These are phyloP conservation scores for Ascochyta lentis DNA, from an alignment of 2,329 filamentous ascomycete genomes.

Conservation along the genomic window DNA sequence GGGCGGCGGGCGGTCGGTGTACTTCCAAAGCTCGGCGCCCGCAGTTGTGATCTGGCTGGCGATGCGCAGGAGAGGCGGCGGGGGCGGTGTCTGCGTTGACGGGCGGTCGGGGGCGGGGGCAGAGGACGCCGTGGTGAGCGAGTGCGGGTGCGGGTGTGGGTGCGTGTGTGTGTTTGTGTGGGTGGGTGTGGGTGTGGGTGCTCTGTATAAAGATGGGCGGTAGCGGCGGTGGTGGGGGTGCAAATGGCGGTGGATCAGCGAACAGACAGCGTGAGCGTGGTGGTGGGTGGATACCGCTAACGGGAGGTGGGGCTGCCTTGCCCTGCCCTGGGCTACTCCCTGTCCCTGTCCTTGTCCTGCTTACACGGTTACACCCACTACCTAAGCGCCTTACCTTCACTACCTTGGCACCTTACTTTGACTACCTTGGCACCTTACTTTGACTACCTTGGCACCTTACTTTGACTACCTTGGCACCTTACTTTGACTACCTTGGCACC, in stretches of 20 bases:
- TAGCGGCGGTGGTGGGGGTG: background rate
- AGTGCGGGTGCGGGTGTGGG: background rate
- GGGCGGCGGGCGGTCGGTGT: slow-evolving; percentile 55
- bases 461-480: too few relatives aligned
- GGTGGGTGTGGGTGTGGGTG: too few relatives aligned
- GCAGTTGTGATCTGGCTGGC: slow-evolving; percentile 57
- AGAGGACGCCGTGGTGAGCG: slow-evolving; percentile 31
- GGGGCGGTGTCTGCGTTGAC: slow-evolving; percentile 24
- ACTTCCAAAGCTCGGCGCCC: slow-evolving; percentile 58
- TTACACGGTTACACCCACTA: too few relatives aligned
- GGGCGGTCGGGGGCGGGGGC: slow-evolving; percentile 27
- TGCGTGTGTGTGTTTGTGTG: background rate
- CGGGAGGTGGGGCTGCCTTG: background rate
- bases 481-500: too few relatives aligned
- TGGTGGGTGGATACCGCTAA: slow-evolving; percentile 6
- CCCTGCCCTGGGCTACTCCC: background rate
- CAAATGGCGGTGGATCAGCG: slow-evolving; percentile 13
- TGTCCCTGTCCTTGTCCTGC: too few relatives aligned
- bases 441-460: too few relatives aligned
- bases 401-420: too few relatives aligned
- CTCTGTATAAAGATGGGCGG: background rate
- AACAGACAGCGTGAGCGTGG: background rate
- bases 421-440: too few relatives aligned
- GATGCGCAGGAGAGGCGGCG: slow-evolving; percentile 48
- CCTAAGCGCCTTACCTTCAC: too few relatives aligned